phyloP scores from a whole-genome alignment of 371 early-diverging fungal species.

The Actinomucor elegans region DNA sequence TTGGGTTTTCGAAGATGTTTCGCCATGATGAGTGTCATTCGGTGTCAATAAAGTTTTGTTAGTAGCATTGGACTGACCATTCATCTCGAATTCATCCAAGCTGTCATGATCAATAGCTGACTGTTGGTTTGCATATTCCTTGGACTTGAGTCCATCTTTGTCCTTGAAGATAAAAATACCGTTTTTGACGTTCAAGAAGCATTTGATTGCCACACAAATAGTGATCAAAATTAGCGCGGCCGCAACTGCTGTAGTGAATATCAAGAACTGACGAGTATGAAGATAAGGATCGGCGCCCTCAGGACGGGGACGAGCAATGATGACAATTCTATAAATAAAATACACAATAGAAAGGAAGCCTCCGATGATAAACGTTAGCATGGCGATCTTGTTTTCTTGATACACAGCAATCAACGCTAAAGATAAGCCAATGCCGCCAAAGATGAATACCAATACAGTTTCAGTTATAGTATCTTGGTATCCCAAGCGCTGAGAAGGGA shows the following conservation, averaged over 20 bases:
- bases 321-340: slow-evolving; percentile 35
- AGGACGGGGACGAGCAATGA: slow-evolving; percentile 24
- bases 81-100: slow-evolving; percentile 16
- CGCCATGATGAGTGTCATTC: not conserved
- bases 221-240: slow-evolving; percentile 27
- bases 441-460: slow-evolving; percentile 41
- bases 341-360: slow-evolving; percentile 28
- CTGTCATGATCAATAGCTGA: slow-evolving; percentile 32
- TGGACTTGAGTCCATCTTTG: slow-evolving; percentile 12
- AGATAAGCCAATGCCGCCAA: slow-evolving; percentile 32
- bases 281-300: slow-evolving; percentile 35
- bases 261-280: slow-evolving; percentile 46
- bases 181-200: slow-evolving; percentile 26
- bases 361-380: slow-evolving; percentile 24
- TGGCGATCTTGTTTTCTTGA: slow-evolving; percentile 36
- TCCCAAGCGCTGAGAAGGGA: slow-evolving; percentile 42
- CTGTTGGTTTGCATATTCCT: slow-evolving; percentile 6
- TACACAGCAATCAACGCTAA: slow-evolving; percentile 38
- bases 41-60: slow-evolving; percentile 12
- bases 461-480: slow-evolving; percentile 41
- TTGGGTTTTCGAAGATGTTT: not conserved
- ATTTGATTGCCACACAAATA: slow-evolving; percentile 18
- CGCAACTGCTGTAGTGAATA: slow-evolving; percentile 45
- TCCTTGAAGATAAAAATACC: slow-evolving; percentile 29
- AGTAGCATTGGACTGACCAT: not conserved